A percentile compares a stretch with the other conserved stretches of the same genome.
These are phyloP conservation scores for Uromyces viciae-fabae DNA, from an alignment of 1,284 basidiomycete genomes.

Conservation along the genomic window DNA sequence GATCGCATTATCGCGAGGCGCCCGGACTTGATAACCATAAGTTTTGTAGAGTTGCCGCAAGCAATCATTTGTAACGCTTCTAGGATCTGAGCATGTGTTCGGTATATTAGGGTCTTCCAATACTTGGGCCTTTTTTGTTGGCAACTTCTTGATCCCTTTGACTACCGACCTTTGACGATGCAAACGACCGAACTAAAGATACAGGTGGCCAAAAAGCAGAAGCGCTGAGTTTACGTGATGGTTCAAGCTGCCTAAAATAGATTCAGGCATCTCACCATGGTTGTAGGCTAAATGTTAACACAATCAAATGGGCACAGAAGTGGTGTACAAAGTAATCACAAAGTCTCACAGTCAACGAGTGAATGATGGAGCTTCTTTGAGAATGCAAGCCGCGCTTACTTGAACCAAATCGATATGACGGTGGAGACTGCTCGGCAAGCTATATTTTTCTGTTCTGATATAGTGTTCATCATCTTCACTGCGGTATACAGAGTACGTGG, in stretches of 20 bases:
- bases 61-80: conserved; percentile 31
- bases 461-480: conserved; percentile 14
- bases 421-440: conserved; percentile 31
- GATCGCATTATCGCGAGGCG: conserved; percentile 15
- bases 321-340: background rate
- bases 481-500: conserved; percentile 26
- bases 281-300: conserved; percentile 42
- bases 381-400: conserved; percentile 1
- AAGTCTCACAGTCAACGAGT: background rate
- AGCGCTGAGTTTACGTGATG: background rate
- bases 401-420: conserved; percentile 38
- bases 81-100: conserved; percentile 30
- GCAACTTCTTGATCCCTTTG: conserved; percentile 4
- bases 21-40: background rate
- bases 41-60: conserved; percentile 37
- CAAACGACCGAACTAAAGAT: conserved; percentile 38
- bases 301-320: background rate
- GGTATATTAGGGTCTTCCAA: background rate
- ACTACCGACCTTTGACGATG: background rate
- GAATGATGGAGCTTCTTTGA: background rate
- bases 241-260: no score
- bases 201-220: background rate
- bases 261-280: conserved; percentile 32
- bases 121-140: background rate
- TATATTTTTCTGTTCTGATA: conserved; percentile 36